Percentiles rank a stretch among this genome's conserved stretches.
Conservation (phyloP, 202 grass and related monocot genomes). For the Panicum hallii region DNA sequence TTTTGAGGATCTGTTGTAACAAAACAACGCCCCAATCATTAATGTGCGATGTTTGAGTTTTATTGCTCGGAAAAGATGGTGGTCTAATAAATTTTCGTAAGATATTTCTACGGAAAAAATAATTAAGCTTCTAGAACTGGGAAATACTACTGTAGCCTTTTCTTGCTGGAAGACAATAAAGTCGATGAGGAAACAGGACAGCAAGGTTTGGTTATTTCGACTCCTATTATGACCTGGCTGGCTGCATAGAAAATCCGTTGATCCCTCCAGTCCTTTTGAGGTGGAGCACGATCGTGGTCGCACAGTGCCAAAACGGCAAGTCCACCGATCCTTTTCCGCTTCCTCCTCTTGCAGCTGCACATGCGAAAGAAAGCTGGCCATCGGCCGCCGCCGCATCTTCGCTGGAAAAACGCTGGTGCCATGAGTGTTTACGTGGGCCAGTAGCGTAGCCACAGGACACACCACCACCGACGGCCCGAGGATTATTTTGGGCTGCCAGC, state of each 20-base stretch:
- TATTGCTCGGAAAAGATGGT: neutral
- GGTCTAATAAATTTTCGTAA: too few species aligned
- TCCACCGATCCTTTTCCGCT: neutral
- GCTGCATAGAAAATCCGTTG: neutral
- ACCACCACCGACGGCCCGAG: too few species aligned
- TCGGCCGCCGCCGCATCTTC: constrained; percentile 15
- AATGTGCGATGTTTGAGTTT: neutral
- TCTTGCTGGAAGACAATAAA: constrained; percentile 7
- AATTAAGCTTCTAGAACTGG: neutral
- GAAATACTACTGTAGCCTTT: neutral
- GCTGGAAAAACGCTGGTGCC: neutral
- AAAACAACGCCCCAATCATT: neutral
- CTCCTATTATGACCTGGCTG: constrained; percentile 21
- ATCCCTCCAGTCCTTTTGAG: constrained; percentile 13
- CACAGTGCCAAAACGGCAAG: constrained; percentile 20
- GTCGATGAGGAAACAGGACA: constrained; percentile 1
- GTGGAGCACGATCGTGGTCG: constrained; percentile 21
- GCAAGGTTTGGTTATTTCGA: neutral
- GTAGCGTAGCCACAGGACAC: too few species aligned
- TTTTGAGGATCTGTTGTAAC: too few species aligned
- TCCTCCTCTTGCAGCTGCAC: neutral
- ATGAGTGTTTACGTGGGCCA: too few species aligned
- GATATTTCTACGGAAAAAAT: neutral
- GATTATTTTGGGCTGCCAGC: too few species aligned
- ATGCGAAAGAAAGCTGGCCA: constrained; percentile 23